Conservation (phyloP, 345 rosid genomes). For the Rhizophora apiculata region DNA sequence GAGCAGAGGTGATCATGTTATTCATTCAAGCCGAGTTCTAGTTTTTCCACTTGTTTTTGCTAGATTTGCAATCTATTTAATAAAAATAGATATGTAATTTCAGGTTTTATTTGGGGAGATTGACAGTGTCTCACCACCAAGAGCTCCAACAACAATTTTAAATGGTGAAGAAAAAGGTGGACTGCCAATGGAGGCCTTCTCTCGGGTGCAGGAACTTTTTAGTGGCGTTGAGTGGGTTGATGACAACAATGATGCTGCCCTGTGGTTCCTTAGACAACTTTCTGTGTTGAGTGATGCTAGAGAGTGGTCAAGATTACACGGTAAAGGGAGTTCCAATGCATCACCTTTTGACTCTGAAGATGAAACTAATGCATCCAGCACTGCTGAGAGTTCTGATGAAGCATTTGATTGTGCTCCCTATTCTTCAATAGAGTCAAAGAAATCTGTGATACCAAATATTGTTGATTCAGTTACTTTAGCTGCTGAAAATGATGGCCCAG, state of each 20-base stretch:
- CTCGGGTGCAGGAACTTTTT: constrained; percentile 94
- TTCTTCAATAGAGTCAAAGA: constrained; percentile 31
- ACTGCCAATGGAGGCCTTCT: constrained; percentile 96
- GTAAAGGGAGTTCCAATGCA: constrained; percentile 53
- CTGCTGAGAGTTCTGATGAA: constrained; percentile 98
- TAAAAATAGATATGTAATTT: constrained; percentile 15
- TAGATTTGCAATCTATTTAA: constrained; percentile 13
- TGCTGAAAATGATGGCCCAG: constrained; percentile 40
- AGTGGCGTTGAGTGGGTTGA: constrained; percentile 86
- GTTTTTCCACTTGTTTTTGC: not conserved
- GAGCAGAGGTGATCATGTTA: constrained; percentile 66
- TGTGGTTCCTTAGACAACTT: constrained; percentile 92
- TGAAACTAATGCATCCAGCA: constrained; percentile 79
- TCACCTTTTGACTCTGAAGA: constrained; percentile 90
- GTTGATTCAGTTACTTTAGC: constrained; percentile 31
- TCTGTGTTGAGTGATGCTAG: constrained; percentile 79
- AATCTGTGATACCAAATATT: constrained; percentile 10
- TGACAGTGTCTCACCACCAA: constrained; percentile 63
- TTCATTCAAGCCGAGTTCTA: not conserved
- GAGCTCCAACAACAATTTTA: constrained; percentile 59
- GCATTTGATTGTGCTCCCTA: constrained; percentile 53
- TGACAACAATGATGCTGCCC: constrained; percentile 79
- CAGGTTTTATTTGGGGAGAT: constrained; percentile 96
- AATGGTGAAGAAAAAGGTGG: constrained; percentile 97
- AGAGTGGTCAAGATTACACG: constrained; percentile 70